Percentiles rank a stretch among this genome's conserved stretches.
Conservation (phyloP, 306 rosid species). For the Dalbergia cultrata region DNA sequence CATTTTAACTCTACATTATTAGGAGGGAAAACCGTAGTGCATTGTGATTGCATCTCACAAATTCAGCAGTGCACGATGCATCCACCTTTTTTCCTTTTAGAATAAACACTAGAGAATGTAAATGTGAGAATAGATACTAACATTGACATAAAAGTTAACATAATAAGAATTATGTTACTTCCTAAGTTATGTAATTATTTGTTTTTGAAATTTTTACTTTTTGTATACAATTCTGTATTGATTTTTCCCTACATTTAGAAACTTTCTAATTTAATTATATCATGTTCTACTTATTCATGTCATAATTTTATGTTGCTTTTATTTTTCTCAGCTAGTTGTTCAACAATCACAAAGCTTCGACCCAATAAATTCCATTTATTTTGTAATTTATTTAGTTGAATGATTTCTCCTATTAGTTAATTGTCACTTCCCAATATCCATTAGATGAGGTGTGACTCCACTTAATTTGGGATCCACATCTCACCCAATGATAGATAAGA, state of each 20-base stretch:
- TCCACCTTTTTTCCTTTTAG: neutral
- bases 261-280: neutral
- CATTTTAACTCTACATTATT: conserved; percentile 19
- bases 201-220: neutral
- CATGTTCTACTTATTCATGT: conserved; percentile 1
- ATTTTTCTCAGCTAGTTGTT: neutral
- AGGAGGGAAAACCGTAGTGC: conserved; percentile 7
- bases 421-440: conserved; percentile 8
- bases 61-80: conserved; percentile 17
- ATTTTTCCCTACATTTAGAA: neutral
- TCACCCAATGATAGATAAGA: too few species aligned
- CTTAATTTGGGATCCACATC: too few species aligned
- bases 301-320: neutral
- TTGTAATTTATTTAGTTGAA: too few species aligned
- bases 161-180: conserved; percentile 7
- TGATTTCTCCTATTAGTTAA: too few species aligned
- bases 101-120: conserved; percentile 19
- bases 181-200: conserved; percentile 31
- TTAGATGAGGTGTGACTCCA: too few species aligned
- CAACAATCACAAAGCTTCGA: neutral
- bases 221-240: neutral
- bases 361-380: too few species aligned
- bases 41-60: conserved; percentile 33
- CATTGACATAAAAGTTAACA: conserved; percentile 1
- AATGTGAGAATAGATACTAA: conserved; percentile 8